These are phyloP conservation scores for Excoecaria agallocha DNA, from an alignment of 345 rosid genomes.

Conservation along the genomic window DNA sequence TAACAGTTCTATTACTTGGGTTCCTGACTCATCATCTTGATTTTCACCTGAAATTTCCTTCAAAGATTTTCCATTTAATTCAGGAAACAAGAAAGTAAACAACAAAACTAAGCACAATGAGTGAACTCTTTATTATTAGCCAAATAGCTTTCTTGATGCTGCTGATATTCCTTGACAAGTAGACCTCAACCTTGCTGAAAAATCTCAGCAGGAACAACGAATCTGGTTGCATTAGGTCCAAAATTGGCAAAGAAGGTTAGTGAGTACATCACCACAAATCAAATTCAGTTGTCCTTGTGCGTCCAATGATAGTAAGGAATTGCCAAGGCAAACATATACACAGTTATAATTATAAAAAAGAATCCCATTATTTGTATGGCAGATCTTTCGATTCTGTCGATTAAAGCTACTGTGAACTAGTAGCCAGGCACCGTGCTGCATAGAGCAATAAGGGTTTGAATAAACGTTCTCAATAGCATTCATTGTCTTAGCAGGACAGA, in stretches of 20 bases:
- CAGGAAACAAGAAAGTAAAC: conserved; percentile 82
- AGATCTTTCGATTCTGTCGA: conserved; percentile 66
- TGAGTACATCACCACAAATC: conserved; percentile 68
- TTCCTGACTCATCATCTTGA: conserved; percentile 24
- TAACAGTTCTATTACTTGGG: conserved; percentile 27
- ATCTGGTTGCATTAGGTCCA: conserved; percentile 87
- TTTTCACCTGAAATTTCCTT: conserved; percentile 85
- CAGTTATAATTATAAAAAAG: conserved; percentile 91
- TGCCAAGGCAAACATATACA: conserved; percentile 78
- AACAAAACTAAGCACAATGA: conserved; percentile 54
- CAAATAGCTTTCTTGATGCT: conserved; percentile 72
- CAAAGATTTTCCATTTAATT: conserved; percentile 74
- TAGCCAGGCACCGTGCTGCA: conserved; percentile 83
- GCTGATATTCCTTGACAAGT: conserved; percentile 94
- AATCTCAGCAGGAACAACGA: conserved; percentile 88
- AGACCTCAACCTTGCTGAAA: conserved; percentile 82
- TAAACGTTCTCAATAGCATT: conserved; percentile 72
- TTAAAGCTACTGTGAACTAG: conserved; percentile 74
- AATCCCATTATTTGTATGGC: conserved; percentile 82
- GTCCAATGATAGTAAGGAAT: conserved; percentile 86
- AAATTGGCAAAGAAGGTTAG: conserved; percentile 82
- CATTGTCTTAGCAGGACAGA: conserved; percentile 70
- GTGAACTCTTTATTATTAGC: conserved; percentile 79
- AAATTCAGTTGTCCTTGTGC: conserved; percentile 64
- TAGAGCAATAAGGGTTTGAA: conserved; percentile 72